Conservation (phyloP, 225 moss, liverwort and hornwort species). For the Bryum argenteum region DNA sequence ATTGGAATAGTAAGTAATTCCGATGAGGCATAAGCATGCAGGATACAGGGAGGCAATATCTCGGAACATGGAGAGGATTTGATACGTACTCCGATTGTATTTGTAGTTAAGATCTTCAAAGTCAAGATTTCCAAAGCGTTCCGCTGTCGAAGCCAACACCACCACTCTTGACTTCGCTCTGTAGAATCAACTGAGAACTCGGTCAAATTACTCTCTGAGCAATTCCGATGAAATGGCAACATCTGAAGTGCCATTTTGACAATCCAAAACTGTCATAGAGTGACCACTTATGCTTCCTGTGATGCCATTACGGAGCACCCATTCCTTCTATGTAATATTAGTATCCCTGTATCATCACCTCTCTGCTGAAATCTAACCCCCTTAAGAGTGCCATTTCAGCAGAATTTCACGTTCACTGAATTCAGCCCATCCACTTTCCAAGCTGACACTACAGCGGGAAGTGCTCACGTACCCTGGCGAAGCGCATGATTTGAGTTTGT, state of each 20-base stretch:
- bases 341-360: no score
- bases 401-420: no score
- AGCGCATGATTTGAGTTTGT: constrained; percentile 62
- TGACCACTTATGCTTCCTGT: no score
- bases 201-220: background rate
- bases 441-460: background rate
- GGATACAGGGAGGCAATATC: background rate
- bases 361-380: no score
- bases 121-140: constrained; percentile 69
- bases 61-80: background rate
- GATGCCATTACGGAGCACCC: no score
- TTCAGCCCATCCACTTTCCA: no score
- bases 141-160: constrained; percentile 70
- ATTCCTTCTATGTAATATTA: no score
- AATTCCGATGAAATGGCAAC: no score
- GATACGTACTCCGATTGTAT: constrained; percentile 54
- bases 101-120: constrained; percentile 79
- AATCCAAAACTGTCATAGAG: no score
- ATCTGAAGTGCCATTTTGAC: no score
- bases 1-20: no score
- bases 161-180: constrained; percentile 80
- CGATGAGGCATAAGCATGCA: background rate
- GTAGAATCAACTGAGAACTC: constrained; percentile 21
- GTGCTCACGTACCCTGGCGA: constrained; percentile 46
- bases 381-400: no score